Evolutionary conservation across 2,329 filamentous ascomycete genomes (phyloP).

Genomic region (Graphilbum ipis-grandicollis): DNA sequence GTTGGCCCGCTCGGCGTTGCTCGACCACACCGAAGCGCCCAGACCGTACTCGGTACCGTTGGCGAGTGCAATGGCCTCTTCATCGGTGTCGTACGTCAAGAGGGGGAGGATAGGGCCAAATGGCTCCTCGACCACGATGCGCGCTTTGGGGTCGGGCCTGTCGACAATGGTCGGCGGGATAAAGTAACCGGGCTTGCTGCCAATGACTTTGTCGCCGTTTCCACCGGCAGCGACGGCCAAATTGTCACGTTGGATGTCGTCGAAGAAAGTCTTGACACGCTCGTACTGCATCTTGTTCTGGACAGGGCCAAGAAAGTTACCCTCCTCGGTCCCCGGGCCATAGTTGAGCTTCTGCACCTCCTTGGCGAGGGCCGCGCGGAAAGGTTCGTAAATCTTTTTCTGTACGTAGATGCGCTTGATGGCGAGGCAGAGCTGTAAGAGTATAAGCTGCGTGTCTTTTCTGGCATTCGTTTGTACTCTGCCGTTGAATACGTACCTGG

Average conservation of each 20-base stretch:
- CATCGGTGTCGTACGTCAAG: conserved; percentile 22
- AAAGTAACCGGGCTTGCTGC: conserved; percentile 27
- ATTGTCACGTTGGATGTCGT: neutral
- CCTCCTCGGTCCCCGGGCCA: conserved; percentile 21
- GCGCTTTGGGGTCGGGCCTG: conserved; percentile 35
- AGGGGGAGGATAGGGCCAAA: conserved; percentile 26
- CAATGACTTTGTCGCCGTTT: neutral
- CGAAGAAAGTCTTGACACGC: neutral
- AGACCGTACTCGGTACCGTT: neutral
- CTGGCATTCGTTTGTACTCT: too few species aligned
- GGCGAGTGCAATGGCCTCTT: neutral
- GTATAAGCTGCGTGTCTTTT: neutral
- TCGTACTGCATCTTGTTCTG: conserved; percentile 43
- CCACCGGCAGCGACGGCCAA: conserved; percentile 25
- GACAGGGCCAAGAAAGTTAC: conserved; percentile 24
- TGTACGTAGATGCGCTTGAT: conserved; percentile 36
- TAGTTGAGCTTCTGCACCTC: conserved; percentile 22
- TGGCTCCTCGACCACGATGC: conserved; percentile 36
- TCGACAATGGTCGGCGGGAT: conserved; percentile 41
- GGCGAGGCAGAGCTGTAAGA: conserved; percentile 24
- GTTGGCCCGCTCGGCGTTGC: conserved; percentile 23
- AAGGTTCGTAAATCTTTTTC: conserved; percentile 28
- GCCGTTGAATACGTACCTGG: conserved; percentile 14
- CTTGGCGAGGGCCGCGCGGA: conserved; percentile 26
- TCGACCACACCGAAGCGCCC: neutral